These are phyloP conservation scores for Podaxis sp. DNA, from an alignment of 768 basidiomycete species.

Conservation along the genomic window DNA sequence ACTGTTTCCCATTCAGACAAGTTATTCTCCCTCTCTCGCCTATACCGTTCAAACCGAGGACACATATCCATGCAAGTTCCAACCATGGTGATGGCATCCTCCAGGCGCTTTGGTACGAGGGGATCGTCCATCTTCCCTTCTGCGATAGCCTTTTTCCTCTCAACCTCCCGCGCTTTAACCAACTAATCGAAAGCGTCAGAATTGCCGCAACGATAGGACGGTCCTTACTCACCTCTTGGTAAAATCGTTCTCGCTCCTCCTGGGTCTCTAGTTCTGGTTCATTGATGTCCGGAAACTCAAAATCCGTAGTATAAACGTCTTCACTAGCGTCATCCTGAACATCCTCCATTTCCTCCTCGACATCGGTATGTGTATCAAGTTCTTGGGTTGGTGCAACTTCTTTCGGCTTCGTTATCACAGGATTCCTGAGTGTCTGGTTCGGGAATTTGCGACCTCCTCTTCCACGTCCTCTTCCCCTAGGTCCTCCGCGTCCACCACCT, in stretches of 20 bases:
- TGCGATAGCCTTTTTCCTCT: constrained; percentile 69
- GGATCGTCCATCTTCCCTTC: constrained; percentile 90
- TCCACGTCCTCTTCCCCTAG: constrained; percentile 38
- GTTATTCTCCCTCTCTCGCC: constrained; percentile 86
- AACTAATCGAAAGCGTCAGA: constrained; percentile 38
- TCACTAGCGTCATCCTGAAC: constrained; percentile 19
- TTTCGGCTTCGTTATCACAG: constrained; percentile 19
- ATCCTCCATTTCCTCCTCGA: constrained; percentile 26
- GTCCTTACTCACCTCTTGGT: constrained; percentile 55
- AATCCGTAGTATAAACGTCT: constrained; percentile 5
- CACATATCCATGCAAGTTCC: constrained; percentile 96
- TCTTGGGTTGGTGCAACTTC: constrained; percentile 26
- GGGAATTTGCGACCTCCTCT: constrained; percentile 29
- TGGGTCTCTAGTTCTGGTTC: constrained; percentile 49
- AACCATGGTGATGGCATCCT: constrained; percentile 88
- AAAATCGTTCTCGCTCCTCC: constrained; percentile 67
- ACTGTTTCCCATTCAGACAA: constrained; percentile 85
- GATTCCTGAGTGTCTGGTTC: constrained; percentile 36
- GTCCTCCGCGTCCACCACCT: constrained; percentile 50
- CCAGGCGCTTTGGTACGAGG: constrained; percentile 68
- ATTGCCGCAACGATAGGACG: background rate
- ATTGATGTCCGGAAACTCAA: constrained; percentile 27
- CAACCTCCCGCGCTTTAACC: constrained; percentile 67
- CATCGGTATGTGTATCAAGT: constrained; percentile 28
- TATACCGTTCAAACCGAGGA: constrained; percentile 88